Evolutionary conservation across 768 basidiomycete genomes (phyloP).

Genomic region (Suillus bovinus): DNA sequence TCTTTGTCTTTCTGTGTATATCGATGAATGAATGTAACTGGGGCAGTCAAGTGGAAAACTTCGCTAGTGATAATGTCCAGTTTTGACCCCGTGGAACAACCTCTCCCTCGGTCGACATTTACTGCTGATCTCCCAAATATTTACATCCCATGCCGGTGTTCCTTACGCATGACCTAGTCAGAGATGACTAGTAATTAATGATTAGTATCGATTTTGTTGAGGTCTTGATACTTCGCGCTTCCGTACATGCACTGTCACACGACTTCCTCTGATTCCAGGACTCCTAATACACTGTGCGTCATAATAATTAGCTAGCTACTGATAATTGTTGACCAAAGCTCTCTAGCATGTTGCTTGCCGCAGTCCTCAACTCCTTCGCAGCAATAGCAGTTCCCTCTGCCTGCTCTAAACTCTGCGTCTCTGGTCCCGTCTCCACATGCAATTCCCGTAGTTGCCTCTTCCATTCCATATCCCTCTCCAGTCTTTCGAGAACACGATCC

Average conservation of each 20-base stretch:
- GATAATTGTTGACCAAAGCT: background rate
- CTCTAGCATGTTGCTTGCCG: background rate
- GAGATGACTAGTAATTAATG: background rate
- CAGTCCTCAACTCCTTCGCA: background rate
- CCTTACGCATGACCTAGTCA: background rate
- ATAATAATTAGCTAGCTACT: background rate
- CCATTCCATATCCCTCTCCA: too few species aligned
- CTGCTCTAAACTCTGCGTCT: background rate
- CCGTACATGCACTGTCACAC: background rate
- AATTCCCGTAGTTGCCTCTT: too few species aligned
- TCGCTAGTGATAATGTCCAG: background rate
- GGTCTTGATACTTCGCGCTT: background rate
- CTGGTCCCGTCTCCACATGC: background rate
- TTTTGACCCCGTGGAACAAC: background rate
- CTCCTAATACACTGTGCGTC: background rate
- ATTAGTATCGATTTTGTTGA: background rate
- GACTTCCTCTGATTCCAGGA: background rate
- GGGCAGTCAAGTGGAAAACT: background rate
- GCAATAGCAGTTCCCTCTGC: background rate
- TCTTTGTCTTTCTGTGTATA: background rate
- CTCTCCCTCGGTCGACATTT: background rate
- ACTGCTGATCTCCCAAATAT: background rate
- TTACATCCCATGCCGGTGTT: too few species aligned
- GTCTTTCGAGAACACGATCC: background rate
- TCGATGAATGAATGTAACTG: background rate